Evolutionary conservation across 1,284 basidiomycete species (phyloP).

Genomic region (Vanrija sp.): DNA sequence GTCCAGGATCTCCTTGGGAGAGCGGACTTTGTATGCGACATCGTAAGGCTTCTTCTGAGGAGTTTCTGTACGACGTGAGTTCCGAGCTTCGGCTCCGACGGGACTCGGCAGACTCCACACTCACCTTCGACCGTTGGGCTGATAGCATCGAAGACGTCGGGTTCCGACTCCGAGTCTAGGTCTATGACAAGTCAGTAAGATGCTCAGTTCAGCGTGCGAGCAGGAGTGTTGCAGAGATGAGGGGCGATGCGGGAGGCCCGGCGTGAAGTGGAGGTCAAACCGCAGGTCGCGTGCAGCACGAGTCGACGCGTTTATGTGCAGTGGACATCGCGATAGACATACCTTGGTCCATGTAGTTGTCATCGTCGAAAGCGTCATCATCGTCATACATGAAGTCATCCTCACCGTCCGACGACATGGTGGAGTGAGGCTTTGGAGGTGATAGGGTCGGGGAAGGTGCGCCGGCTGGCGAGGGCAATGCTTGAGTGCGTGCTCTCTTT

Average conservation of each 20-base stretch:
- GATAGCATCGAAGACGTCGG: conserved; percentile 41
- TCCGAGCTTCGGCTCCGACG: too few relatives aligned
- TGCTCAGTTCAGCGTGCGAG: background rate
- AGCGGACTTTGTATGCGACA: conserved; percentile 56
- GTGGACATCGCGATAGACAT: conserved; percentile 5
- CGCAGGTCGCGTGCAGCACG: background rate
- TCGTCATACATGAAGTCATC: conserved; percentile 38
- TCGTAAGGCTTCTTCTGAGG: conserved; percentile 48
- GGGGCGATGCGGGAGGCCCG: too few relatives aligned
- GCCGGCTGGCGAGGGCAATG: background rate
- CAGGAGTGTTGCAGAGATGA: too few relatives aligned
- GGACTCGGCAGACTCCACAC: conserved; percentile 4
- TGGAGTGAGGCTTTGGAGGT: conserved; percentile 2
- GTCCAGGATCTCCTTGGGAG: conserved; percentile 71
- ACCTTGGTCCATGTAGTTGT: conserved; percentile 31
- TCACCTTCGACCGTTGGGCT: conserved; percentile 44
- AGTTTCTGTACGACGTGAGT: conserved; percentile 22
- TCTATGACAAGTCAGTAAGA: conserved; percentile 9
- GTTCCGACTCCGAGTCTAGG: conserved; percentile 34
- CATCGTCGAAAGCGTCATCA: conserved; percentile 39
- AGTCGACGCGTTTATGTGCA: background rate
- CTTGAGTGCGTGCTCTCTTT: conserved; percentile 5
- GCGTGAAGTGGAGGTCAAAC: background rate
- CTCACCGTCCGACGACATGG: conserved; percentile 48
- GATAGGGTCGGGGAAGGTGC: background rate